Percentiles rank a stretch among this genome's conserved stretches.
phyloP scores from a whole-genome alignment of 805 yeast species.

The Nakazawaea laoshanensis region DNA sequence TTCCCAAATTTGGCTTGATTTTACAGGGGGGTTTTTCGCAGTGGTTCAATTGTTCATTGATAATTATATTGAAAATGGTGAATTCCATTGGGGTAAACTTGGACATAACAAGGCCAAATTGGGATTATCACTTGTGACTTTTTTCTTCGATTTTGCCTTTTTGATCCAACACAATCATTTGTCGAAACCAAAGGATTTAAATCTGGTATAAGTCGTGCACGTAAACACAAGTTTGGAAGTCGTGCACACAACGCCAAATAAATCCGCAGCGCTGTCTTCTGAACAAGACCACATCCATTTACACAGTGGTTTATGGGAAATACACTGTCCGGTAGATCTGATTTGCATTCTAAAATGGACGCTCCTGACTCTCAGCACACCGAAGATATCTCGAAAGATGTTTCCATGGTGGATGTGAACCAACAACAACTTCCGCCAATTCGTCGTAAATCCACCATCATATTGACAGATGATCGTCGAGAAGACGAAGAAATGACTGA shows the following conservation, averaged over 20 bases:
- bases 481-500: conserved; percentile 13
- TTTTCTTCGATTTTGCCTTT: conserved; percentile 21
- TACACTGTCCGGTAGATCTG: too few relatives aligned
- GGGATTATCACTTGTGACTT: conserved; percentile 28
- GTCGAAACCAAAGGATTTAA: too few relatives aligned
- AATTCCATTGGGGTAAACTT: conserved; percentile 19
- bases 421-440: conserved; percentile 16
- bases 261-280: too few relatives aligned
- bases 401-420: conserved; percentile 25
- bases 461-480: conserved; percentile 59
- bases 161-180: conserved; percentile 18
- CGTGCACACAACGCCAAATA: not conserved
- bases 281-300: too few relatives aligned
- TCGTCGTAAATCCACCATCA: conserved; percentile 63
- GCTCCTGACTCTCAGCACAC: conserved; percentile 9
- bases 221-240: too few relatives aligned
- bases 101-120: conserved; percentile 35
- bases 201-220: too few relatives aligned
- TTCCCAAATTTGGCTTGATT: conserved; percentile 29
- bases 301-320: too few relatives aligned
- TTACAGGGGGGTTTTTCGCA: conserved; percentile 32
- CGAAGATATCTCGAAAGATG: conserved; percentile 18
- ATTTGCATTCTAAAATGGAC: conserved; percentile 6
- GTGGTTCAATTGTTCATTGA: conserved; percentile 30
- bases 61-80: conserved; percentile 21